A percentile compares a stretch with the other conserved stretches of the same genome.
Evolutionary conservation across 2,329 filamentous ascomycete species (phyloP).

Genomic region (Dactylellina cionopaga): DNA sequence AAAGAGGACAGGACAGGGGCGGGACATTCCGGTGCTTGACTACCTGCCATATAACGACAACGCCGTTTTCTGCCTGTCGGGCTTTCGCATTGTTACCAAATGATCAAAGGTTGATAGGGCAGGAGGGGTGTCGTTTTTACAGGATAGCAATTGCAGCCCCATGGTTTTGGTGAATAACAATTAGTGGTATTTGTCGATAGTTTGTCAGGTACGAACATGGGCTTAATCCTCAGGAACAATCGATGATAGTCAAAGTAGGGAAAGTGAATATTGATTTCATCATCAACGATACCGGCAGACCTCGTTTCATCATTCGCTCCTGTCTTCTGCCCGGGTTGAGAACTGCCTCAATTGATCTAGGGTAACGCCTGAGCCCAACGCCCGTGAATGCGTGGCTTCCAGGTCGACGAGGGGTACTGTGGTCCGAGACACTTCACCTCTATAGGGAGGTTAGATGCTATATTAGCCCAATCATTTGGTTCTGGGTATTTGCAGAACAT

Average conservation of each 20-base stretch:
- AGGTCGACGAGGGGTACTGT: slow-evolving; percentile 63
- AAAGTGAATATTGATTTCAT: not conserved
- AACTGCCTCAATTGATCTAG: slow-evolving; percentile 66
- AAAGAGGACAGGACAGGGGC: too few species aligned
- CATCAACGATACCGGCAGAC: not conserved
- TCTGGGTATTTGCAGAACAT: slow-evolving; percentile 21
- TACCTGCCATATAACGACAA: slow-evolving; percentile 37
- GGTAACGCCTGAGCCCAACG: slow-evolving; percentile 62
- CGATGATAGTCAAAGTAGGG: not conserved
- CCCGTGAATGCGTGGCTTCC: slow-evolving; percentile 67
- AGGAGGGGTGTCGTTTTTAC: slow-evolving; percentile 14
- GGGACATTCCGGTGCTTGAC: slow-evolving; percentile 19
- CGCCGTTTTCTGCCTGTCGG: slow-evolving; percentile 30
- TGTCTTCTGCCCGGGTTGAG: slow-evolving; percentile 59
- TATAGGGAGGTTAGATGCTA: not conserved
- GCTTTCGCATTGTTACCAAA: not conserved
- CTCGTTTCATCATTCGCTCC: not conserved
- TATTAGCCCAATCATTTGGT: not conserved
- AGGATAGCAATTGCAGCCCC: slow-evolving; percentile 28
- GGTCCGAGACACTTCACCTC: slow-evolving; percentile 53
- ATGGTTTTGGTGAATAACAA: slow-evolving; percentile 23
- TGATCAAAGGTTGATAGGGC: slow-evolving; percentile 17
- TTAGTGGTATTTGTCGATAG: not conserved
- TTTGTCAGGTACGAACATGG: slow-evolving; percentile 3
- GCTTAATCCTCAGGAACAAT: slow-evolving; percentile 2